Conservation (phyloP, 225 moss, liverwort and hornwort species). For the Climacium dendroides region DNA sequence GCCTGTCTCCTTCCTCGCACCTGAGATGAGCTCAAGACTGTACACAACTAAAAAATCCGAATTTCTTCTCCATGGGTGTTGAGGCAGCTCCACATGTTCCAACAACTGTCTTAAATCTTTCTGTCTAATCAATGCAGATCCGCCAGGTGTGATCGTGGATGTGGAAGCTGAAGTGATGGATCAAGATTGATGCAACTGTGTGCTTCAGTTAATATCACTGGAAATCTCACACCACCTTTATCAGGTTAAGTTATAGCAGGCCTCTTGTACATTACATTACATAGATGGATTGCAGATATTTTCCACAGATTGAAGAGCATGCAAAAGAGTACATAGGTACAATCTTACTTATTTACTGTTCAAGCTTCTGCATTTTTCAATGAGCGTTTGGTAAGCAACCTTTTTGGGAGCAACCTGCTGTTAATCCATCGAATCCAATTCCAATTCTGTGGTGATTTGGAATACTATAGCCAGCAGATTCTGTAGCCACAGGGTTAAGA, state of each 20-base stretch:
- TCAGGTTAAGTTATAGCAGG: background rate
- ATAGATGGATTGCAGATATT: background rate
- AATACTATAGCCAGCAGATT: background rate
- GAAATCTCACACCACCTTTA: background rate
- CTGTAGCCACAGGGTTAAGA: background rate
- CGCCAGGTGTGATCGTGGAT: constrained; percentile 78
- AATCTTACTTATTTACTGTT: background rate
- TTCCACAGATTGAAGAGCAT: background rate
- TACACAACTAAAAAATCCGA: background rate
- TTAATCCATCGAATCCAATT: background rate
- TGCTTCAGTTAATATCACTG: background rate
- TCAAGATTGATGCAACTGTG: constrained; percentile 34
- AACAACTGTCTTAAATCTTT: background rate
- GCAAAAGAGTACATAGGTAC: background rate
- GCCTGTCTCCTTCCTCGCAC: background rate
- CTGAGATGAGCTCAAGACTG: background rate
- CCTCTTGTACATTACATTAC: constrained; percentile 7
- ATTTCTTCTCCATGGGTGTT: background rate
- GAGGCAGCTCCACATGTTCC: background rate
- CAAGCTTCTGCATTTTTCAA: background rate
- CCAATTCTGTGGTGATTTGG: background rate
- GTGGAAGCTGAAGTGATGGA: constrained; percentile 90
- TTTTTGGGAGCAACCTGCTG: background rate
- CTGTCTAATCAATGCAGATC: constrained; percentile 14
- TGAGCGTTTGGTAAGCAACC: background rate